phyloP scores from a whole-genome alignment of 257 asterid species.

The Primulina eburnea region DNA sequence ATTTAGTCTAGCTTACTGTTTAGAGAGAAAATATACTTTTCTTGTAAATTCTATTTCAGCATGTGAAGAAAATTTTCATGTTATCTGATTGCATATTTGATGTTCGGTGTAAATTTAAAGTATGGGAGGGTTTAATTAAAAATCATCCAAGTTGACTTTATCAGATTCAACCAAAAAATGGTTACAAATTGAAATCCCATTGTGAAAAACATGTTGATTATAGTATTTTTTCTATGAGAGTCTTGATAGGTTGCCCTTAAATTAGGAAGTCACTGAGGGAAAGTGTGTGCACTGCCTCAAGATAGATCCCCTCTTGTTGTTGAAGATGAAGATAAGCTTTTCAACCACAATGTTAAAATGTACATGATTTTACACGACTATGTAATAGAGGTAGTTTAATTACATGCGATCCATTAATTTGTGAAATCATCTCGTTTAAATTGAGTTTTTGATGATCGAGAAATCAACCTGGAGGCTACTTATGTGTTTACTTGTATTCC shows the following conservation, averaged over 20 bases:
- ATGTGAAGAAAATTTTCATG: no score
- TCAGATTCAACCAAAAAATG: neutral
- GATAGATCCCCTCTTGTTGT: neutral
- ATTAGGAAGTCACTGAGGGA: neutral
- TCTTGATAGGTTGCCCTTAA: neutral
- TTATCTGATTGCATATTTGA: neutral
- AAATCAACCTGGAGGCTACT: constrained; percentile 10
- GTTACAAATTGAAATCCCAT: neutral
- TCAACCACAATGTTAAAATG: neutral
- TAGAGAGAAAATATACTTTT: neutral
- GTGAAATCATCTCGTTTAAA: neutral
- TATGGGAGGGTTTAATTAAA: neutral
- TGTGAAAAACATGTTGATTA: neutral
- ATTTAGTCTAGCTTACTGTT: neutral
- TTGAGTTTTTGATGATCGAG: constrained; percentile 8
- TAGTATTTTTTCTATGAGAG: neutral
- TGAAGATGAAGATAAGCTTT: constrained; percentile 7
- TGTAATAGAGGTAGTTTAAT: neutral
- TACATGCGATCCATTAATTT: constrained; percentile 9
- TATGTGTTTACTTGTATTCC: constrained; percentile 11
- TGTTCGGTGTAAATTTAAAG: no score
- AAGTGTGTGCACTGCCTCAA: neutral
- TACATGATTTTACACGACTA: neutral
- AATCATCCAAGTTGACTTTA: neutral
- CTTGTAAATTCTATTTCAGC: neutral